Evolutionary conservation across 2,329 filamentous ascomycete species (phyloP), one percentile per base, ranked within the genome.

Genomic region (Verruconis gallopava): DNA sequence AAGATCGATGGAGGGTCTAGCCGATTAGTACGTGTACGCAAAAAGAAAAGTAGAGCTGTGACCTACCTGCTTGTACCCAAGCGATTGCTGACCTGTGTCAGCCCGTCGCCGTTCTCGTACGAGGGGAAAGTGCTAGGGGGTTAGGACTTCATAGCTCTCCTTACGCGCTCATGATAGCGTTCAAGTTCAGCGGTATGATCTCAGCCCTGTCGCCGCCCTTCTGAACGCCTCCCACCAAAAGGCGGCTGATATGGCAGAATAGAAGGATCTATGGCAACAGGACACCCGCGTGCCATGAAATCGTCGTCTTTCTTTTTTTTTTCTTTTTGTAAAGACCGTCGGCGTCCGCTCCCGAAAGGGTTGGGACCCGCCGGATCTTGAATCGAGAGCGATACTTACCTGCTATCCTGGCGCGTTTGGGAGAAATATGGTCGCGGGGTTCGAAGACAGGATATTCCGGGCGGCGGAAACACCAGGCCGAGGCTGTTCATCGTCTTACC

Each of bases 121-220:
- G 28, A 5, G 36, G 37, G 37, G 33, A 32, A 30, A 9, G 25
- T 30, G 25, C 4, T 22, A 18, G 20, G 22, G 37, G 25, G 36
- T 15, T 40, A 40, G 22, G n/a, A 30, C 38, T 17, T 44, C 42
- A 44, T 44, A 44, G 42, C 42, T 40, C 42, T 44, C 37, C 42
- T 44, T 44, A 41, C 42, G 42, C 42, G 42, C 42, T 44, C 42
- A 44, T 44, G 37, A 44, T 44, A 44, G 42, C 42, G 42, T 41
- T 44, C 42, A 44, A 44, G 42, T 44, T 44, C 42, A 25, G 42
- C 42, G 42, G 42, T 44, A 44, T 44, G 22, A 44, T 44, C 42
- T 44, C 42, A 44, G 42, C 36, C 42, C 37, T 33, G 17, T 38
- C 21, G 35, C 42, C 42, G 36, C 37, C 37, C 28, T 19, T 28